A percentile compares a stretch with the other conserved stretches of the same genome.
Evolutionary conservation across 1,284 basidiomycete genomes (phyloP).

Genomic region (Cutaneotrichosporon arboriforme): DNA sequence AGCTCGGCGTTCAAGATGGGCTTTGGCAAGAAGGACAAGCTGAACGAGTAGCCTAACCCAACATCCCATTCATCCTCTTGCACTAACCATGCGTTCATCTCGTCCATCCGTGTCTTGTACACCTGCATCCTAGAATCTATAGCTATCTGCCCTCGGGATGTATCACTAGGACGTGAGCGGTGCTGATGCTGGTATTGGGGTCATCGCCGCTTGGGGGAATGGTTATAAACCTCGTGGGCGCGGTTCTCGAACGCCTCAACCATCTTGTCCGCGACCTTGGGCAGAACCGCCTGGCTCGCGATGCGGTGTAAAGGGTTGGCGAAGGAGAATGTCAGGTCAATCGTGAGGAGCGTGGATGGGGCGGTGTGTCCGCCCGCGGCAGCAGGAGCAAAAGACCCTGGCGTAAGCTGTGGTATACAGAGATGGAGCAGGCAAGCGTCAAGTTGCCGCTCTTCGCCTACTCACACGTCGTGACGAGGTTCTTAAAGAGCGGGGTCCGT

Average conservation of each 20-base stretch:
- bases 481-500: conserved; percentile 78
- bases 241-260: conserved; percentile 85
- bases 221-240: conserved; percentile 63
- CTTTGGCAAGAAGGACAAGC: conserved; percentile 41
- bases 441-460: no score
- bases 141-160: no score
- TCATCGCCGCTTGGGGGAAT: conserved; percentile 32
- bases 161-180: no score
- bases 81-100: no score
- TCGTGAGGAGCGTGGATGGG: conserved; percentile 61
- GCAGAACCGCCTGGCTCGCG: conserved; percentile 75
- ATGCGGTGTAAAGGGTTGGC: conserved; percentile 78
- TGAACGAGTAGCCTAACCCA: conserved; percentile 20
- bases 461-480: conserved; percentile 65
- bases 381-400: conserved; percentile 18
- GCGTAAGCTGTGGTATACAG: no score
- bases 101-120: no score
- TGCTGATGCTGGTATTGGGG: not conserved
- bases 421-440: not conserved
- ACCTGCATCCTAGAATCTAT: no score
- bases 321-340: conserved; percentile 81
- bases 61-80: no score
- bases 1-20: conserved; percentile 40
- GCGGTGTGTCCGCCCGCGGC: not conserved
- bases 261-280: conserved; percentile 80